Evolutionary conservation across 495 filamentous ascomycete genomes (phyloP).

Genomic region (Tuber melanosporum): DNA sequence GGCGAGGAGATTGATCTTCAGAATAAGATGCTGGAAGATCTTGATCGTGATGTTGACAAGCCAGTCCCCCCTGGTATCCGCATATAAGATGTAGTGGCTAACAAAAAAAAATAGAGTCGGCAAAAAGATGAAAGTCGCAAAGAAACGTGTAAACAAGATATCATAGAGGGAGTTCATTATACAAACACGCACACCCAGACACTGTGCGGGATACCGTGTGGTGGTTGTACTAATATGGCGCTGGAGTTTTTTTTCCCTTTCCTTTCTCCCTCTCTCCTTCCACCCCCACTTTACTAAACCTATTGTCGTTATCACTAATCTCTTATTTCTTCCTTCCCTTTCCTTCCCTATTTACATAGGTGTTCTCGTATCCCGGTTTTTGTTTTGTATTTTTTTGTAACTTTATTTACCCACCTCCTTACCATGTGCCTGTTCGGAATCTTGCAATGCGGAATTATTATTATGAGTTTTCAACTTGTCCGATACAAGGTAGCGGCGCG

Average conservation of each 20-base stretch:
- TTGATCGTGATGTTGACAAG: constrained; percentile 69
- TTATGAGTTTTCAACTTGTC: not conserved
- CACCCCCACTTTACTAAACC: not conserved
- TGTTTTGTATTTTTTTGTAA: not conserved
- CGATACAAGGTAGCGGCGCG: not conserved
- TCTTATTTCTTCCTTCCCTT: not conserved
- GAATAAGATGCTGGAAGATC: constrained; percentile 67
- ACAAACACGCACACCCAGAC: constrained; percentile 1
- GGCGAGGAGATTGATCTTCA: constrained; percentile 79
- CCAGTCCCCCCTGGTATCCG: constrained; percentile 26
- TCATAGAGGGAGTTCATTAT: constrained; percentile 43
- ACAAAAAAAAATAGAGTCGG: constrained; percentile 49
- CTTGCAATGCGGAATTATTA: not conserved
- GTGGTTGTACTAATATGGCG: not conserved
- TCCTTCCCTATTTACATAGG: not conserved
- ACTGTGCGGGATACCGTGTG: not conserved
- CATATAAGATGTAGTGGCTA: constrained; percentile 23
- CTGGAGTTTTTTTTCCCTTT: not conserved
- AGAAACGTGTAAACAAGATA: constrained; percentile 73
- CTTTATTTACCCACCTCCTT: not conserved
- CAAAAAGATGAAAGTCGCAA: constrained; percentile 74
- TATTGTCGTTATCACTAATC: not conserved
- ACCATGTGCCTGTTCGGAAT: not conserved
- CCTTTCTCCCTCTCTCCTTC: not conserved
- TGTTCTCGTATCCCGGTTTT: not conserved